Evolutionary conservation across 2,329 filamentous ascomycete species (phyloP).

Genomic region (Fusarium transvaalense): DNA sequence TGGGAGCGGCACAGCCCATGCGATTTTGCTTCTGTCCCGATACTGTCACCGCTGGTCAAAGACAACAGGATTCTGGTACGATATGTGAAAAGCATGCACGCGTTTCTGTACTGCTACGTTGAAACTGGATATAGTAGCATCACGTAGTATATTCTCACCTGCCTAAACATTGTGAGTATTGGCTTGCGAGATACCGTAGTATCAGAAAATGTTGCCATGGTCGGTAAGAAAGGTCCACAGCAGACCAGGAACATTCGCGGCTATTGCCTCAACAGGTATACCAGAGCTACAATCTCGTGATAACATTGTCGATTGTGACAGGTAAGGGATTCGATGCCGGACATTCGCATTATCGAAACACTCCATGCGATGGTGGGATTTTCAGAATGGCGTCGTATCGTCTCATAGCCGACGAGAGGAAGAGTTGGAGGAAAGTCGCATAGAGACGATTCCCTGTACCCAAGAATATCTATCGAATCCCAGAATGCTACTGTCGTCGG

Average conservation of each 20-base stretch:
- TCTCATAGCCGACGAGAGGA: slow-evolving; percentile 22
- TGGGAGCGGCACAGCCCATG: slow-evolving; percentile 11
- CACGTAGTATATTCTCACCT: slow-evolving; percentile 6
- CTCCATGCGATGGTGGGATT: slow-evolving; percentile 19
- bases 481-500: slow-evolving; percentile 29
- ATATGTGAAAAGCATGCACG: slow-evolving; percentile 4
- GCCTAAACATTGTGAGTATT: slow-evolving; percentile 14
- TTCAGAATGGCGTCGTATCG: slow-evolving; percentile 24
- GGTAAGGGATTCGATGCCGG: slow-evolving; percentile 14
- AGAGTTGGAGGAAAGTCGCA: slow-evolving; percentile 31
- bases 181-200: slow-evolving; percentile 2
- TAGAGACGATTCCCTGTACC: slow-evolving; percentile 25
- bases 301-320: slow-evolving; percentile 32
- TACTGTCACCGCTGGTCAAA: slow-evolving; percentile 3
- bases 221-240: slow-evolving; percentile 9
- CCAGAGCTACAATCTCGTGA: neutral
- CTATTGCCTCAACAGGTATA: slow-evolving; percentile 31
- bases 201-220: slow-evolving; percentile 10
- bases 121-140: neutral
- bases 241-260: slow-evolving; percentile 14
- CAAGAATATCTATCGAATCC: slow-evolving; percentile 35
- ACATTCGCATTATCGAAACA: slow-evolving; percentile 19
- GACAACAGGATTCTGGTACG: neutral
- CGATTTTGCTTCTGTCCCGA: slow-evolving; percentile 15
- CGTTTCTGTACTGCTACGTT: slow-evolving; percentile 1